Conservation (phyloP, 2,329 filamentous ascomycete genomes). For the Curvularia sp. region DNA sequence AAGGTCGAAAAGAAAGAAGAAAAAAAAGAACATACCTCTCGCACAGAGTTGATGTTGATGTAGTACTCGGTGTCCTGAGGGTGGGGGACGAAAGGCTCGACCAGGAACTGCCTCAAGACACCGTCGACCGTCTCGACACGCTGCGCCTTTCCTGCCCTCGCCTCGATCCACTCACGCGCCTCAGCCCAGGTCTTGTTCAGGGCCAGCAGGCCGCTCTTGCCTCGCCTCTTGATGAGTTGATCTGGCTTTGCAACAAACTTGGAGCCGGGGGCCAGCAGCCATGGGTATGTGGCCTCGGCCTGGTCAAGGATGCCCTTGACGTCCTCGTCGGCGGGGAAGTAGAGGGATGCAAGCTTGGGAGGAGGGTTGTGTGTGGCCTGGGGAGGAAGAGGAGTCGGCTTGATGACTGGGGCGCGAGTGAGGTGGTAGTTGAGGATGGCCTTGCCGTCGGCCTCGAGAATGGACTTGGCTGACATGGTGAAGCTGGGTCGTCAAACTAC, state of each 20-base stretch:
- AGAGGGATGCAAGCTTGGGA: conserved; percentile 85
- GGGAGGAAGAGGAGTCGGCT: conserved; percentile 89
- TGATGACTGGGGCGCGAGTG: conserved; percentile 95
- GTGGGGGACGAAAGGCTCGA: conserved; percentile 98
- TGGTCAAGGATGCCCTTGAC: conserved; percentile 87
- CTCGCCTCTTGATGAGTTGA: conserved; percentile 99
- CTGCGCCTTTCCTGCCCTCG: conserved; percentile 88
- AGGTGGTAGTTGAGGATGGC: conserved; percentile 99
- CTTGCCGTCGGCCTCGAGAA: conserved; percentile 99
- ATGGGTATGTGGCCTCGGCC: conserved; percentile 95
- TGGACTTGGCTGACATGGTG: conserved; percentile 93
- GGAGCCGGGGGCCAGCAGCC: conserved; percentile 81
- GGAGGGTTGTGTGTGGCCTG: conserved; percentile 90
- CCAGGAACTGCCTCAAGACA: conserved; percentile 90
- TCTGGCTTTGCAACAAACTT: conserved; percentile 99
- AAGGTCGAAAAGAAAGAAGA: conserved; percentile 7
- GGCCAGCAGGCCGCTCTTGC: conserved; percentile 95
- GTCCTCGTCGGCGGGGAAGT: conserved; percentile 89
- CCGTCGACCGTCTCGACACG: conserved; percentile 92
- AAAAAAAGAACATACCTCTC: conserved; percentile 78
- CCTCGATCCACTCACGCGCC: conserved; percentile 91
- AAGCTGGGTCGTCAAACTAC: conserved; percentile 33
- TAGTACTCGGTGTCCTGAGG: conserved; percentile 97
- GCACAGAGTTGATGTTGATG: conserved; percentile 99
- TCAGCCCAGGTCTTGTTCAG: conserved; percentile 98